These are phyloP conservation scores for Ambrosia artemisiifolia DNA, from an alignment of 129 eudicot species.

Conservation along the genomic window DNA sequence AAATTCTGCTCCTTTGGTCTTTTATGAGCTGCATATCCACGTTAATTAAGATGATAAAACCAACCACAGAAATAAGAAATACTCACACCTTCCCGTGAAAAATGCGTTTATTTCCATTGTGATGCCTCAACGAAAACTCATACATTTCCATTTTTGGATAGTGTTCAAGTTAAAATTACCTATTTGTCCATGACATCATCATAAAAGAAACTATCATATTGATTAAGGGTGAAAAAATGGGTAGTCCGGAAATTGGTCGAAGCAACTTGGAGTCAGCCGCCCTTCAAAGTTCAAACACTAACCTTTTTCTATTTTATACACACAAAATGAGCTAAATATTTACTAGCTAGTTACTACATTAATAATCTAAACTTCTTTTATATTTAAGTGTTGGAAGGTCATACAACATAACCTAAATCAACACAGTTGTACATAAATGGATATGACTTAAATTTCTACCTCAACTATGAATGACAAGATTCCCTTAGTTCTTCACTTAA, in stretches of 20 bases:
- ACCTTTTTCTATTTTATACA: neutral
- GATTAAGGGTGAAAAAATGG: neutral
- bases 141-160: slow-evolving; percentile 1
- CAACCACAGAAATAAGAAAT: slow-evolving; percentile 6
- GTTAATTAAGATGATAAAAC: slow-evolving; percentile 1
- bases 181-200: neutral
- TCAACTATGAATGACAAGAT: neutral
- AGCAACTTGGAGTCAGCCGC: neutral
- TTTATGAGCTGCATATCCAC: slow-evolving; percentile 70
- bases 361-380: neutral
- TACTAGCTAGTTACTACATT: neutral
- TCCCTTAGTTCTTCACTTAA: neutral
- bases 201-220: neutral
- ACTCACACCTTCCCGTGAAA: neutral
- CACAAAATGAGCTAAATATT: neutral
- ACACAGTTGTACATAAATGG: neutral
- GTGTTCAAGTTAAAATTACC: neutral
- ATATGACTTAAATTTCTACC: neutral
- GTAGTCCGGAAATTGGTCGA: neutral
- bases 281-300: neutral
- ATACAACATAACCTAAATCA: neutral
- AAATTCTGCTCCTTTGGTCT: slow-evolving; percentile 87
- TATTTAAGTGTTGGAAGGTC: neutral
- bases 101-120: neutral
- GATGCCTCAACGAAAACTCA: neutral